Evolutionary conservation across 1,284 basidiomycete genomes (phyloP).

Genomic region (Pseudozyma sp.): DNA sequence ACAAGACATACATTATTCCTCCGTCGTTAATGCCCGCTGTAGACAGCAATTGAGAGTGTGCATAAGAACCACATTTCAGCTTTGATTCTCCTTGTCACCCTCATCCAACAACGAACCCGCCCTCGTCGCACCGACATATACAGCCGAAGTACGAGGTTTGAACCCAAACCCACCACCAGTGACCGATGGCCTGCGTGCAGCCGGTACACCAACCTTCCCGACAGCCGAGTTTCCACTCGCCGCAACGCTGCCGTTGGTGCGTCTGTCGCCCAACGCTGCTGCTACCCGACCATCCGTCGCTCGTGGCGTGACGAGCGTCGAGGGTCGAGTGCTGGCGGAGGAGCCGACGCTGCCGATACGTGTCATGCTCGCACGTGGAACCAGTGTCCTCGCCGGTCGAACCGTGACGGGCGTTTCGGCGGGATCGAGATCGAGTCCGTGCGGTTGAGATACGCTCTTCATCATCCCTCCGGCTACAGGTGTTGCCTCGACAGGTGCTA

Average conservation of each 20-base stretch:
- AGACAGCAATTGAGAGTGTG: background rate
- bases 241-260: background rate
- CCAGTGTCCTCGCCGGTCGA: constrained; percentile 17
- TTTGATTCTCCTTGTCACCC: constrained; percentile 36
- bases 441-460: constrained; percentile 42
- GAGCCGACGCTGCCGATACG: constrained; percentile 11
- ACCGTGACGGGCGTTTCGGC: constrained; percentile 9
- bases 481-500: constrained; percentile 11
- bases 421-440: constrained; percentile 14
- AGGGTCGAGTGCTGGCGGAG: background rate
- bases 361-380: constrained; percentile 32
- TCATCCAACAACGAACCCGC: constrained; percentile 1
- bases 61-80: constrained; percentile 1
- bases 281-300: background rate
- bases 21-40: no score
- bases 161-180: constrained; percentile 28
- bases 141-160: constrained; percentile 33
- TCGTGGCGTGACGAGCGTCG: constrained; percentile 6
- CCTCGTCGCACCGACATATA: constrained; percentile 14
- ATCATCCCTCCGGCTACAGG: constrained; percentile 15
- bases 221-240: background rate
- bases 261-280: constrained; percentile 5
- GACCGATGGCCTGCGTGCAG: constrained; percentile 5
- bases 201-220: constrained; percentile 2
- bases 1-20: no score